These are phyloP conservation scores for Plectosphaerella plurivora DNA, from an alignment of 2,329 filamentous ascomycete genomes.

Conservation along the genomic window DNA sequence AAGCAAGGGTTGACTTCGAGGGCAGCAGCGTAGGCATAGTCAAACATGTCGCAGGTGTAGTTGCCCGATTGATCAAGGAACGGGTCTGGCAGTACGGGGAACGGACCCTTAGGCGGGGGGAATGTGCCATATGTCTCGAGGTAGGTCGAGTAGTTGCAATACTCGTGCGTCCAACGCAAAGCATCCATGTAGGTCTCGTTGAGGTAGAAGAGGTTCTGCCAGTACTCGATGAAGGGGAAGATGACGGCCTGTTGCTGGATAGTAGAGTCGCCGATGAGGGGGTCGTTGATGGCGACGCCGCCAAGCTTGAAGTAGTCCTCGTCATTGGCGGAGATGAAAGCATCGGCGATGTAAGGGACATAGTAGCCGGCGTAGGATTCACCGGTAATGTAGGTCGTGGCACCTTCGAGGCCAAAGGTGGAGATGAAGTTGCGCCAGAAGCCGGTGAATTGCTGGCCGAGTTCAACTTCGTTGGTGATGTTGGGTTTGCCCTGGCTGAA, in stretches of 20 bases:
- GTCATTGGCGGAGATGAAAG: conserved; percentile 66
- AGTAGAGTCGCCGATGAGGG: conserved; percentile 51
- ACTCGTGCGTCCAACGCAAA: conserved; percentile 47
- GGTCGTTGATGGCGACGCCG: conserved; percentile 70
- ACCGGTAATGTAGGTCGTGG: conserved; percentile 69
- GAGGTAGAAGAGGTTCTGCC: conserved; percentile 55
- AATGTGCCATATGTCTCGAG: conserved; percentile 59
- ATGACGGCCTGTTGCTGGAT: conserved; percentile 42
- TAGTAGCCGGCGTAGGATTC: conserved; percentile 65
- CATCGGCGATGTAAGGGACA: conserved; percentile 67
- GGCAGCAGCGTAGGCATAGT: conserved; percentile 51
- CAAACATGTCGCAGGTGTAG: conserved; percentile 50
- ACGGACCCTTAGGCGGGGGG: conserved; percentile 55
- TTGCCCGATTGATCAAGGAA: conserved; percentile 27
- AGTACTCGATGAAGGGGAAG: conserved; percentile 57
- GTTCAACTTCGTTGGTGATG: conserved; percentile 62
- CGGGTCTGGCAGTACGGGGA: conserved; percentile 44
- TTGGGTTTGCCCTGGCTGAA: conserved; percentile 63
- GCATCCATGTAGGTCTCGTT: conserved; percentile 53
- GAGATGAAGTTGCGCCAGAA: conserved; percentile 77
- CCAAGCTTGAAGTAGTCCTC: conserved; percentile 63
- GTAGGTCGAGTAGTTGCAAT: conserved; percentile 61
- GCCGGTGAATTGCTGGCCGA: conserved; percentile 68
- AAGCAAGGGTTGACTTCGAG: conserved; percentile 69
- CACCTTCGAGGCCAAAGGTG: conserved; percentile 61